Conservation (phyloP, 495 filamentous ascomycete genomes). For the Podospora anserina region DNA sequence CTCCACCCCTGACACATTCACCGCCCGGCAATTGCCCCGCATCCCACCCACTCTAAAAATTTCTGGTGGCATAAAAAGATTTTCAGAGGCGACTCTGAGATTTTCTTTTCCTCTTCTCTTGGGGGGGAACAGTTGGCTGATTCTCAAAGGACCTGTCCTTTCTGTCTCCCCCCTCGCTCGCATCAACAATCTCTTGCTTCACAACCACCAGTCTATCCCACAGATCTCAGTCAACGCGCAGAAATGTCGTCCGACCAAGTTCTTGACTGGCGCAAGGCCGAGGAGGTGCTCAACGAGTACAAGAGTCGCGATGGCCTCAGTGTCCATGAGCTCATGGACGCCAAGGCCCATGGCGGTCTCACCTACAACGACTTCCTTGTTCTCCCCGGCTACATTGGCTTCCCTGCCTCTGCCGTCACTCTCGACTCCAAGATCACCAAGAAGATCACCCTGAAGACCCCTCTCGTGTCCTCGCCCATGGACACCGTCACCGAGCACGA, state of each 20-base stretch:
- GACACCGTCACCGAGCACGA: constrained; percentile 98
- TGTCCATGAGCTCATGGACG: constrained; percentile 77
- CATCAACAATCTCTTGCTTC: constrained; percentile 12
- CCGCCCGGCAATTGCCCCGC: constrained; percentile 26
- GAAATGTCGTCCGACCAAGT: constrained; percentile 66
- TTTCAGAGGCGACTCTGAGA: constrained; percentile 22
- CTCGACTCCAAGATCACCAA: constrained; percentile 92
- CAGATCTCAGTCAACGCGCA: constrained; percentile 1
- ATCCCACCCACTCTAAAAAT: constrained; percentile 14
- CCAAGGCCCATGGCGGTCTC: constrained; percentile 81
- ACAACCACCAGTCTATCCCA: not conserved
- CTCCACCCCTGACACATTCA: constrained; percentile 13
- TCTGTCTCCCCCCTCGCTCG: constrained; percentile 30
- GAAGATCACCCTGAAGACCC: constrained; percentile 88
- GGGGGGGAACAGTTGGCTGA: constrained; percentile 38
- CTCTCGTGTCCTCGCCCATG: constrained; percentile 96
- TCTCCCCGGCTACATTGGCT: constrained; percentile 62
- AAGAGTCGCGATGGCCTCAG: constrained; percentile 75
- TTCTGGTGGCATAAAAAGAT: constrained; percentile 29
- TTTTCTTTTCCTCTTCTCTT: constrained; percentile 31
- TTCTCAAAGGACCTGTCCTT: constrained; percentile 26
- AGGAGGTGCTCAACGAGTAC: constrained; percentile 78
- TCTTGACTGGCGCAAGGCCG: constrained; percentile 58
- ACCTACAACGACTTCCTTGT: constrained; percentile 69
- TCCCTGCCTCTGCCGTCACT: constrained; percentile 83